phyloP scores from a whole-genome alignment of 2,329 filamentous ascomycete genomes.

The Geosmithia morbida region DNA sequence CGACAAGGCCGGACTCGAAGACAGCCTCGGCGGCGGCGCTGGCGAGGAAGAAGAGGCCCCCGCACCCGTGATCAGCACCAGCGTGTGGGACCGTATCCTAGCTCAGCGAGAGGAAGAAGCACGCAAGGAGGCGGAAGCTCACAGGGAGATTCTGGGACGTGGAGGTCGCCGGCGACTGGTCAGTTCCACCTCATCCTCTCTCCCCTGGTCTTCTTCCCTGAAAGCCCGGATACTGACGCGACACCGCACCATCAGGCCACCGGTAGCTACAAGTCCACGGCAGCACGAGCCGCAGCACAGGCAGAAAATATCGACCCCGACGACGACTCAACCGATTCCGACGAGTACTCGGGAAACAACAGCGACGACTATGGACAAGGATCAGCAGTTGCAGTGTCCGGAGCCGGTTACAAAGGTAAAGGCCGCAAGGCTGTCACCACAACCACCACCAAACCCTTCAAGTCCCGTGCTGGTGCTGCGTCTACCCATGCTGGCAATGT shows the following conservation, averaged over 20 bases:
- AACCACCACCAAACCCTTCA: not conserved
- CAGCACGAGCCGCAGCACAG: not conserved
- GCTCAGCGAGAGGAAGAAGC: conserved; percentile 69
- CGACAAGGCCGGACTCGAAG: conserved; percentile 53
- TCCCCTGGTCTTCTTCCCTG: not conserved
- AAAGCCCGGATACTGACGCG: not conserved
- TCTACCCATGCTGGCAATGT: not conserved
- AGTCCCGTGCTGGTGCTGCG: not conserved
- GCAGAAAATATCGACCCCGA: not conserved
- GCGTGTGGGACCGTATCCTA: conserved; percentile 84
- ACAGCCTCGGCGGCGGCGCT: conserved; percentile 34
- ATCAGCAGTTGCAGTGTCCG: conserved; percentile 13
- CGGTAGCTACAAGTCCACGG: not conserved
- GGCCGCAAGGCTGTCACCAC: not conserved
- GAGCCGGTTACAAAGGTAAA: conserved; percentile 1
- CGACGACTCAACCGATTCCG: not conserved
- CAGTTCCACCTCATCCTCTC: conserved; percentile 5
- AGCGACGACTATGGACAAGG: conserved; percentile 11
- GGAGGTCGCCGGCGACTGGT: conserved; percentile 57
- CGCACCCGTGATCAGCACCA: conserved; percentile 39
- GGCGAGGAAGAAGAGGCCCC: conserved; percentile 29
- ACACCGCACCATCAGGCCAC: not conserved
- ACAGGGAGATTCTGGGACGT: conserved; percentile 66
- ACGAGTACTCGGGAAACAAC: not conserved
- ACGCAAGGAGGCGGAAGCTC: conserved; percentile 51